These are phyloP conservation scores for Aspergillus mulundensis DNA, from an alignment of 495 filamentous ascomycete species.

Conservation along the genomic window DNA sequence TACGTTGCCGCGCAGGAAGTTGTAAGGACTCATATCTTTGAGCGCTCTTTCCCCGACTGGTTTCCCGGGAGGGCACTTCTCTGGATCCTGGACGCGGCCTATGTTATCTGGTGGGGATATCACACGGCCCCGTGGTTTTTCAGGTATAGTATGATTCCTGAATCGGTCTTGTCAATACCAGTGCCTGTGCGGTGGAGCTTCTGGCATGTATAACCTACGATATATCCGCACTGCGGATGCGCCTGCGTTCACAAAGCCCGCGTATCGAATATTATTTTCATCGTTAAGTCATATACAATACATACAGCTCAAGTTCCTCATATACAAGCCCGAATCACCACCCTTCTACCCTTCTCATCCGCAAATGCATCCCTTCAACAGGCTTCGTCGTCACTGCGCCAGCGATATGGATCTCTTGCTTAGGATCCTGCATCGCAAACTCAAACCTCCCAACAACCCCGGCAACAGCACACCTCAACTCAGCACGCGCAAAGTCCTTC, in stretches of 20 bases:
- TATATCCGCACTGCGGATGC: too few species aligned
- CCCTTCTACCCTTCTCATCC: constrained; percentile 55
- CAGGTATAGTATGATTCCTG: constrained; percentile 17
- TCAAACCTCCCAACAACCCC: constrained; percentile 34
- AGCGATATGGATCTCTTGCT: constrained; percentile 56
- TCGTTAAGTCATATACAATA: not conserved
- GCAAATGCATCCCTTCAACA: constrained; percentile 59
- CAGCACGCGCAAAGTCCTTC: constrained; percentile 45
- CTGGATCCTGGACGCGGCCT: constrained; percentile 48
- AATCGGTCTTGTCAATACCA: constrained; percentile 2
- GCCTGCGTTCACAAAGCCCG: not conserved
- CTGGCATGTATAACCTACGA: not conserved
- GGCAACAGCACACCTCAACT: constrained; percentile 34
- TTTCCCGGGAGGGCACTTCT: constrained; percentile 46
- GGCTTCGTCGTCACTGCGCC: constrained; percentile 64
- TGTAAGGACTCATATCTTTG: not conserved
- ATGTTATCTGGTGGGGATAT: constrained; percentile 14
- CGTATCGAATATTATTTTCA: not conserved
- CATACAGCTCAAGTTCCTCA: not conserved
- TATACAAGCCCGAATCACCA: constrained; percentile 49
- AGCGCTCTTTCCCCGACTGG: not conserved
- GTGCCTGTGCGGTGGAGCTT: not conserved
- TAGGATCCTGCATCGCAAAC: constrained; percentile 56
- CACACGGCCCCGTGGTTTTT: constrained; percentile 20
- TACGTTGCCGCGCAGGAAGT: constrained; percentile 16